Percentiles rank a stretch among this genome's conserved stretches.
phyloP scores from a whole-genome alignment of 2,329 filamentous ascomycete genomes.

The Botrytis squamosa region DNA sequence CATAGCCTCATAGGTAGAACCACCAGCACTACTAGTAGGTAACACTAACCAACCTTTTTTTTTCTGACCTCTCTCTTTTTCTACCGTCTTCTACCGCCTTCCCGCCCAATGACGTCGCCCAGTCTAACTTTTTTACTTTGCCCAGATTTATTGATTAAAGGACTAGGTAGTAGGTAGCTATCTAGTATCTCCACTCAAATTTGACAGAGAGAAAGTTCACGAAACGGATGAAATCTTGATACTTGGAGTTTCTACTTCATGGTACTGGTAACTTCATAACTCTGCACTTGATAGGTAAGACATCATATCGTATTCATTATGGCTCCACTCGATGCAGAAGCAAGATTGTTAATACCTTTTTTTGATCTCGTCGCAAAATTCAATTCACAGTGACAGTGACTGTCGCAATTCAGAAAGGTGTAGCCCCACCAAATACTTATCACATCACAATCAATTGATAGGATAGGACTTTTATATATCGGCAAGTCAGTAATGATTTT shows the following conservation, averaged over 20 bases:
- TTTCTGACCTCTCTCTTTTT: not conserved
- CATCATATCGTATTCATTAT: not conserved
- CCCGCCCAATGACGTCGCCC: slow-evolving; percentile 8
- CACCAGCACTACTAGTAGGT: too few relatives aligned
- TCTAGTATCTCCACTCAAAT: not conserved
- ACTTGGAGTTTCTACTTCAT: too few relatives aligned
- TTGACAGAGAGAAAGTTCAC: not conserved
- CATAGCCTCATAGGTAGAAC: not conserved
- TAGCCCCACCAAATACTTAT: not conserved
- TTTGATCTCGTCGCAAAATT: too few relatives aligned
- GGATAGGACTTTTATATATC: not conserved
- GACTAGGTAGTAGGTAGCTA: too few relatives aligned
- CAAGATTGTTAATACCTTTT: not conserved
- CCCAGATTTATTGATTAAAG: not conserved
- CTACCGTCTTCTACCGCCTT: slow-evolving; percentile 2
- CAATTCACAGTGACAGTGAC: too few relatives aligned
- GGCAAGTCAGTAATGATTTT: not conserved
- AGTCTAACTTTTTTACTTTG: not conserved
- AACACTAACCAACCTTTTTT: not conserved
- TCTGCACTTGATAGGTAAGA: not conserved
- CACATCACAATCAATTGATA: not conserved
- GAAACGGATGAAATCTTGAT: not conserved
- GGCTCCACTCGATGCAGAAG: not conserved
- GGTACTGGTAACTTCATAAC: too few relatives aligned
- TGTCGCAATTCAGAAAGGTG: not conserved